These are phyloP conservation scores for Talaromyces ruber DNA, from an alignment of 495 filamentous ascomycete genomes.

Conservation along the genomic window DNA sequence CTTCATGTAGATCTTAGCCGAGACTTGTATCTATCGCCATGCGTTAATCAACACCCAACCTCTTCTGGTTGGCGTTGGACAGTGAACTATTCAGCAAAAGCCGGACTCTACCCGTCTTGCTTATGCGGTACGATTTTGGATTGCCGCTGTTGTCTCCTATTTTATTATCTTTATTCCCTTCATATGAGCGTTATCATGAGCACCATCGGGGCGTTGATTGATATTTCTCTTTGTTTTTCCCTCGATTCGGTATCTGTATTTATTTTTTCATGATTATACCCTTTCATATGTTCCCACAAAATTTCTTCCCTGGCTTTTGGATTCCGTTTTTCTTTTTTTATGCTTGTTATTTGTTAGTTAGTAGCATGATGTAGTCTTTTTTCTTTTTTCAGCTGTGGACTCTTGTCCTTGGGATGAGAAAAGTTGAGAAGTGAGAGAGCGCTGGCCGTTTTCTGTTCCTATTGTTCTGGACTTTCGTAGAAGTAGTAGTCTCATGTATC, in stretches of 20 bases:
- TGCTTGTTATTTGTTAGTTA: not conserved
- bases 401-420: not conserved
- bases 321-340: not conserved
- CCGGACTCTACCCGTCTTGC: not conserved
- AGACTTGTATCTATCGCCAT: not conserved
- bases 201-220: not conserved
- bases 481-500: not conserved
- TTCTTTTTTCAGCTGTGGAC: not conserved
- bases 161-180: not conserved
- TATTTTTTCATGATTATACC: constrained; percentile 7
- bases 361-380: not conserved
- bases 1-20: constrained; percentile 40
- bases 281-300: not conserved
- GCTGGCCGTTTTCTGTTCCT: not conserved
- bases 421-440: not conserved
- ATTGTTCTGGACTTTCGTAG: not conserved
- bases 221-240: not conserved
- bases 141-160: not conserved
- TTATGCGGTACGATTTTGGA: not conserved
- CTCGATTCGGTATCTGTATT: not conserved
- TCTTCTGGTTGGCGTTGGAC: not conserved
- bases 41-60: not conserved
- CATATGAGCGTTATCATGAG: constrained; percentile 2
- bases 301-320: not conserved
- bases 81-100: not conserved